Percentiles rank a stretch among this genome's conserved stretches.
Evolutionary conservation across 495 filamentous ascomycete genomes (phyloP).

Genomic region (Sporormia fimetaria): DNA sequence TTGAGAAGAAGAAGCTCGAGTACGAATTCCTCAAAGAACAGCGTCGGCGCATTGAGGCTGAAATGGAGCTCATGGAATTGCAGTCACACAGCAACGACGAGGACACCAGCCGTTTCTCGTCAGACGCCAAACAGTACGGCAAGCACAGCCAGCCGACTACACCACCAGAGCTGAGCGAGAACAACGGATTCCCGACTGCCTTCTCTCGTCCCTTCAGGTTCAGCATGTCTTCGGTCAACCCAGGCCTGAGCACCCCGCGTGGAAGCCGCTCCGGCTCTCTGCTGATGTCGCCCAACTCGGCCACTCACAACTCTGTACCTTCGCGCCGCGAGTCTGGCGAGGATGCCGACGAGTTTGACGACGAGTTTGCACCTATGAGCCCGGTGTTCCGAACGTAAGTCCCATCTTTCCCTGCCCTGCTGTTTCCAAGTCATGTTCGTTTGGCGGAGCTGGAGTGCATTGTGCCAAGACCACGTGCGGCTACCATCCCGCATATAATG

Average conservation of each 20-base stretch:
- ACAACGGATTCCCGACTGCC: slow-evolving; percentile 55
- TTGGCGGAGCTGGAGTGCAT: not conserved
- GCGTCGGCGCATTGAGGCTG: slow-evolving; percentile 70
- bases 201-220: slow-evolving; percentile 71
- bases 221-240: slow-evolving; percentile 68
- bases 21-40: slow-evolving; percentile 78
- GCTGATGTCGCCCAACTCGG: slow-evolving; percentile 50
- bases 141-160: slow-evolving; percentile 90
- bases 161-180: slow-evolving; percentile 84
- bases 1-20: slow-evolving; percentile 84
- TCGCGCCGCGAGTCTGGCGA: slow-evolving; percentile 77
- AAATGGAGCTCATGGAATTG: slow-evolving; percentile 75
- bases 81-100: slow-evolving; percentile 68
- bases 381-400: slow-evolving; percentile 56
- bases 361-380: slow-evolving; percentile 44
- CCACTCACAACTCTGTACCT: slow-evolving; percentile 65
- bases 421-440: slow-evolving; percentile 18
- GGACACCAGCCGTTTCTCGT: slow-evolving; percentile 70
- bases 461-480: not conserved
- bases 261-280: slow-evolving; percentile 62
- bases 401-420: not conserved
- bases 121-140: slow-evolving; percentile 59
- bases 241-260: slow-evolving; percentile 51
- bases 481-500: slow-evolving; percentile 5
- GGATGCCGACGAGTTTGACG: slow-evolving; percentile 48